phyloP scores from a whole-genome alignment of 139 green algal species.

The Pleodorina starrii region DNA sequence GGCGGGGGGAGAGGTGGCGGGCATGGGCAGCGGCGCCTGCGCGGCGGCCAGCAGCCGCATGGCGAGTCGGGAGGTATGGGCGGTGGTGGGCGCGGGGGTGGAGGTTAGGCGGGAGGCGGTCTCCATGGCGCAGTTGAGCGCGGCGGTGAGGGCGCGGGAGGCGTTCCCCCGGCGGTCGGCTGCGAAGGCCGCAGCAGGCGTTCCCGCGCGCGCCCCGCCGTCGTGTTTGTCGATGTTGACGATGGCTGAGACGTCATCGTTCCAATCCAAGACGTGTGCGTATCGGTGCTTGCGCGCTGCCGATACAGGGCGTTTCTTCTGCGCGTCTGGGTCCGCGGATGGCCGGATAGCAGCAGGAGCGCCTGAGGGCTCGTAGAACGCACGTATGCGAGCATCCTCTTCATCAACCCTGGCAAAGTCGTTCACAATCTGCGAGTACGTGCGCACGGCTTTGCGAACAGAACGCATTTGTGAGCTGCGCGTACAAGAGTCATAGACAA shows the following conservation, averaged over 20 bases:
- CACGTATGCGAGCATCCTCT: not conserved
- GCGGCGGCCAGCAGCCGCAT: conserved; percentile 12
- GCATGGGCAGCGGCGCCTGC: not conserved
- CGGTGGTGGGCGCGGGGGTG: not conserved
- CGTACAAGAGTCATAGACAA: conserved; percentile 14
- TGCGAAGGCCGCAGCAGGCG: not conserved
- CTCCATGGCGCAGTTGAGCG: conserved; percentile 12
- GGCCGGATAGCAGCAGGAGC: not conserved
- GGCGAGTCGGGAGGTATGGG: conserved; percentile 6
- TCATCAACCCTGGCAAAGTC: conserved; percentile 20
- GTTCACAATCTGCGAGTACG: conserved; percentile 2
- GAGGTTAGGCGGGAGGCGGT: not conserved
- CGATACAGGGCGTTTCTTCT: not conserved
- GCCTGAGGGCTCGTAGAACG: not conserved
- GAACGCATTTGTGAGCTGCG: too few species aligned
- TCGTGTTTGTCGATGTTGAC: conserved; percentile 29
- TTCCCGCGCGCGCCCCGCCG: not conserved
- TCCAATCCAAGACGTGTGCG: conserved; percentile 49
- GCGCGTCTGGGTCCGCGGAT: conserved; percentile 4
- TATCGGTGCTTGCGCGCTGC: conserved; percentile 44
- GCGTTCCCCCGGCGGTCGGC: not conserved
- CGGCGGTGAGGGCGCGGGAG: conserved; percentile 27
- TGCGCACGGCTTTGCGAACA: conserved; percentile 37
- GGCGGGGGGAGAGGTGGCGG: not conserved
- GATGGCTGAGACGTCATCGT: conserved; percentile 34